Percentiles rank a stretch among this genome's conserved stretches.
Evolutionary conservation across 2,329 filamentous ascomycete genomes (phyloP).

Genomic region (Trichoderma polysporum): DNA sequence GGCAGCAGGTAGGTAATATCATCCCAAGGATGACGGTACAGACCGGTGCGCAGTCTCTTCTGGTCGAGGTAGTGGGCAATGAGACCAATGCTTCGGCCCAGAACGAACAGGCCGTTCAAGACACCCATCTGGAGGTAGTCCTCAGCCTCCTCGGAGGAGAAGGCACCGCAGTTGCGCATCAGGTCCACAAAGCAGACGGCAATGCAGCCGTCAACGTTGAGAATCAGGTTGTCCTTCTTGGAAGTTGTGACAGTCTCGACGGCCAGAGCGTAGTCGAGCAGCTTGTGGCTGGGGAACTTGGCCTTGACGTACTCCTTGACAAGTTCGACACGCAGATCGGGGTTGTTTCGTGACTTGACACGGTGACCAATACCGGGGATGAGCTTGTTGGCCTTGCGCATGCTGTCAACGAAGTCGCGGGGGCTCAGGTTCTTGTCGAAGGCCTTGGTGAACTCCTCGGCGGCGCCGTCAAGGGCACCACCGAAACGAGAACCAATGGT

Average conservation of each 20-base stretch:
- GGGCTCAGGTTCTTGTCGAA: constrained; percentile 98
- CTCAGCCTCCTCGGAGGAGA: constrained; percentile 93
- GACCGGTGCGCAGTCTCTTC: constrained; percentile 96
- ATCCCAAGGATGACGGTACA: constrained; percentile 99
- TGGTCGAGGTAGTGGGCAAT: constrained; percentile 99
- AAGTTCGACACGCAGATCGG: constrained; percentile 97
- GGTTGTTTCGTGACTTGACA: constrained; percentile 99
- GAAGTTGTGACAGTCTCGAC: constrained; percentile 98
- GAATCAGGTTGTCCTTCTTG: constrained; percentile 99
- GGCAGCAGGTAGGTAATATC: constrained; percentile 95
- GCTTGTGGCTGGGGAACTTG: constrained; percentile 96
- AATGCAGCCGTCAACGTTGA: constrained; percentile 98
- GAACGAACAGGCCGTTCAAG: constrained; percentile 97
- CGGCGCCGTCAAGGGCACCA: constrained; percentile 95
- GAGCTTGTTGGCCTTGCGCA: constrained; percentile 99
- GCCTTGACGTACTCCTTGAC: constrained; percentile 98
- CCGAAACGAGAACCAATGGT: constrained; percentile 98
- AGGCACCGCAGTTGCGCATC: constrained; percentile 95
- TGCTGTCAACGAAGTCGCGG: constrained; percentile 97
- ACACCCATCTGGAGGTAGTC: constrained; percentile 99
- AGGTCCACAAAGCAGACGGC: constrained; percentile 99
- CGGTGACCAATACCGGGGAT: constrained; percentile 99
- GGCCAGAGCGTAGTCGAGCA: constrained; percentile 96
- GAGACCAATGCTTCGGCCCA: constrained; percentile 94
- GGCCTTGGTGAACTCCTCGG: constrained; percentile 97